Evolutionary conservation across 192 early-diverging fungal genomes (phyloP).

Genomic region (Pilobolus umbonatus): DNA sequence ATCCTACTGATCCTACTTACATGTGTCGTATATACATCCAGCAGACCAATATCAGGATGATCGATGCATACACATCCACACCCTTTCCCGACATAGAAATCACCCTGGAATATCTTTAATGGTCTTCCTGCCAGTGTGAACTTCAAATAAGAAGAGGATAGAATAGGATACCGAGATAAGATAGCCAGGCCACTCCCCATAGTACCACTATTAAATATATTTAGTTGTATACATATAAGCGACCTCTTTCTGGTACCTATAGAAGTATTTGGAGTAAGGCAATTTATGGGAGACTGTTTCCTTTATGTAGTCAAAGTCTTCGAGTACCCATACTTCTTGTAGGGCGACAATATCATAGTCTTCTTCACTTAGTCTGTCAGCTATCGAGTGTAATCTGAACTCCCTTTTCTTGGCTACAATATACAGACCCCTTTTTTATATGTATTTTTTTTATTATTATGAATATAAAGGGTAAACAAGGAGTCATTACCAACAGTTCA

Average conservation of each 20-base stretch:
- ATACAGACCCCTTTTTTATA: conserved; percentile 35
- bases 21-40: conserved; percentile 56
- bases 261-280: conserved; percentile 34
- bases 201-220: conserved; percentile 34
- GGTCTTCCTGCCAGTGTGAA: conserved; percentile 49
- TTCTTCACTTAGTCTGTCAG: conserved; percentile 26
- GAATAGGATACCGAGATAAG: conserved; percentile 43
- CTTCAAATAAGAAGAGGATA: conserved; percentile 33
- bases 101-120: conserved; percentile 46
- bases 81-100: conserved; percentile 55
- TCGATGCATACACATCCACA: conserved; percentile 39
- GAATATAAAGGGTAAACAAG: neutral
- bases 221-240: too few relatives aligned
- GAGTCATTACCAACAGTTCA: conserved; percentile 48
- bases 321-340: conserved; percentile 45
- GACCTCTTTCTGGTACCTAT: conserved; percentile 30
- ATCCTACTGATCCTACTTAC: neutral
- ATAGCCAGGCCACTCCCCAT: conserved; percentile 40
- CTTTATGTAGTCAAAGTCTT: conserved; percentile 35
- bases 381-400: conserved; percentile 45
- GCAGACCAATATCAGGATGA: conserved; percentile 46
- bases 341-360: conserved; percentile 39
- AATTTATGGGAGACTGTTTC: conserved; percentile 13
- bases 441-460: neutral
- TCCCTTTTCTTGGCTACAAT: conserved; percentile 42